A percentile compares a stretch with the other conserved stretches of the same genome.
Conservation (phyloP, 371 early-diverging fungal genomes). For the Coemansia sp. region DNA sequence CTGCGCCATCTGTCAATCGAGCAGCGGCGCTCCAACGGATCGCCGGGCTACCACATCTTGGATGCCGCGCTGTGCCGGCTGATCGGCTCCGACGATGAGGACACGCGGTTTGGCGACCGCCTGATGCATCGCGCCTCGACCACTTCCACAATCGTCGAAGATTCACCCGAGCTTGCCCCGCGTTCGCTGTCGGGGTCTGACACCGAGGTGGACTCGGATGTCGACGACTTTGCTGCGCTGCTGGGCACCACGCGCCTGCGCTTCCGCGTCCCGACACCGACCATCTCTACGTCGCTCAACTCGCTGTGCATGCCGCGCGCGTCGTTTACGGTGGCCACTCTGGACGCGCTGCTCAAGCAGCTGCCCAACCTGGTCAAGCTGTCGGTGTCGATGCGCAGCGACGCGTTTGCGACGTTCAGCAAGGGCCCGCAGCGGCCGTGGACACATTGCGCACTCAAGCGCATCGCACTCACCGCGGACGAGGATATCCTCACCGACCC, state of each 20-base stretch:
- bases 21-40: conserved; percentile 40
- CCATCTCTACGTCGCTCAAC: conserved; percentile 15
- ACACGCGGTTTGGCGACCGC: conserved; percentile 8
- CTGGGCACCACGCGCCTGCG: not conserved
- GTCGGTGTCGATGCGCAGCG: conserved; percentile 38
- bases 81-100: conserved; percentile 30
- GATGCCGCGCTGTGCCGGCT: conserved; percentile 37
- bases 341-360: conserved; percentile 29
- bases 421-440: conserved; percentile 5
- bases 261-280: not conserved
- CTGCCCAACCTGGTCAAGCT: conserved; percentile 33
- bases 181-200: conserved; percentile 7
- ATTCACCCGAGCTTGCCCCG: not conserved
- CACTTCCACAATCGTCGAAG: not conserved
- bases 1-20: conserved; percentile 43
- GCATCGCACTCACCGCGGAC: conserved; percentile 39
- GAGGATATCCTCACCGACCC: conserved; percentile 47
- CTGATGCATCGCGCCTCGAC: conserved; percentile 24
- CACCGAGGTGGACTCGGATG: conserved; percentile 14
- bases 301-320: conserved; percentile 40
- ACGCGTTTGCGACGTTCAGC: conserved; percentile 5
- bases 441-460: conserved; percentile 22
- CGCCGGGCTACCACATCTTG: conserved; percentile 36
- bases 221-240: not conserved
- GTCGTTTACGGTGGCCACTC: conserved; percentile 30